Base-by-base conservation (phyloP, 192 early-diverging fungal genomes). In the Phycomyces nitens region DNA sequence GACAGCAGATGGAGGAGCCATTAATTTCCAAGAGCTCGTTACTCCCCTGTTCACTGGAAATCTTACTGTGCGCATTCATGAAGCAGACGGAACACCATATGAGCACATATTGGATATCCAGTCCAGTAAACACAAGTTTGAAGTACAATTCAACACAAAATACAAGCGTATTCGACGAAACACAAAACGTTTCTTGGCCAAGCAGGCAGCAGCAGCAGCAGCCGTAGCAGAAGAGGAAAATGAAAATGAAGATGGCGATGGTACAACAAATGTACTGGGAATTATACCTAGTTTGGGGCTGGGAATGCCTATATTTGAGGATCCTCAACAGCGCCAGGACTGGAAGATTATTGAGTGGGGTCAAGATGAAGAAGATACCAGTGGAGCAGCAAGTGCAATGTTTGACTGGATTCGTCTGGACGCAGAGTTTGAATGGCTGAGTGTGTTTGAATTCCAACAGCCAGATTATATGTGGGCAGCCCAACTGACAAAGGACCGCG, bases 381-480 rank as follows among this genome's bases (percentile, higher is more conserved):
- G 74, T 68, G 74, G 74, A 27, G 74, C 74, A 23, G 69, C 74
- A 10, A 76, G 84, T 58, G 83, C 84, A 0, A 84, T 87, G n/a
- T 93, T 98, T 40, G 97, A 99, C 66, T 98, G 94, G 93, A 95
- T 99, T 75, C 84, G 94, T 34, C 71, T 97, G 55, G 96, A 99
- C 68, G 90, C 94, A 2, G 96, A 97, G 53, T 79, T 90, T 56
- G 92, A 96, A 58, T 99, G 97, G 97, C 73, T 95, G 16, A 94
- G 94, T 63, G 66, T 85, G 9, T 89, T 95, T 56, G 81, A 85
- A 20, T 93, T 96, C 62, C 84, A 88, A 60, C 94, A 97, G 73
- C 84, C 87, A 0, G 92, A 92, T 60, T 95, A 92, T 67, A 98
- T 96, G 95, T 99, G 96, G 96, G 88, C 88, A 6, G 85, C 92